These are phyloP conservation scores for Termitomyces sp. DNA, from an alignment of 768 basidiomycete species.

Conservation along the genomic window DNA sequence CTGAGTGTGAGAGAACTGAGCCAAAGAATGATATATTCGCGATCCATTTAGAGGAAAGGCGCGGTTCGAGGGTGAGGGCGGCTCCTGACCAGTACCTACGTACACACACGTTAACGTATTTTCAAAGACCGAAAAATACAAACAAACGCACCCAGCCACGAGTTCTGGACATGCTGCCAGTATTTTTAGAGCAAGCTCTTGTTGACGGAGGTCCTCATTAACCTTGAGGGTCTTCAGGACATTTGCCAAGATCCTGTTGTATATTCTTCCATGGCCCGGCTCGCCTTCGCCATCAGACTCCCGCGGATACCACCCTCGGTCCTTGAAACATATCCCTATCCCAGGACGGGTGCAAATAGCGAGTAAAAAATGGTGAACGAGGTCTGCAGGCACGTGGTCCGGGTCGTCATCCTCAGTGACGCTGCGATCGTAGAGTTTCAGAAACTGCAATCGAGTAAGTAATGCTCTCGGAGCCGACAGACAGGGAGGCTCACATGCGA, in stretches of 20 bases:
- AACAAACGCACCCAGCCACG: slow-evolving; percentile 55
- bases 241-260: slow-evolving; percentile 81
- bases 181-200: slow-evolving; percentile 78
- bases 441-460: slow-evolving; percentile 35
- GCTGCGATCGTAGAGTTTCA: slow-evolving; percentile 68
- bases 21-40: slow-evolving; percentile 83
- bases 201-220: slow-evolving; percentile 84
- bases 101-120: slow-evolving; percentile 10
- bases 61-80: slow-evolving; percentile 73
- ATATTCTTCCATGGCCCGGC: slow-evolving; percentile 43
- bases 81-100: slow-evolving; percentile 67
- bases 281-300: slow-evolving; percentile 43
- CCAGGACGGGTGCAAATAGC: slow-evolving; percentile 81
- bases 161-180: slow-evolving; percentile 83
- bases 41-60: slow-evolving; percentile 88
- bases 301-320: slow-evolving; percentile 87
- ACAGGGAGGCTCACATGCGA: slow-evolving; percentile 43
- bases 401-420: slow-evolving; percentile 39
- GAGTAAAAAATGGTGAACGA: slow-evolving; percentile 84
- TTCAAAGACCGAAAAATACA: not conserved
- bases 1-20: slow-evolving; percentile 67
- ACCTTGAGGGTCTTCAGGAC: slow-evolving; percentile 71
- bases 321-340: slow-evolving; percentile 79
- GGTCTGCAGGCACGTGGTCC: slow-evolving; percentile 64
- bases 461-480: not conserved